Evolutionary conservation across 352 stramenopile genomes (phyloP), one percentile per base, ranked within the genome.

Genomic region (Phytophthora citricola): DNA sequence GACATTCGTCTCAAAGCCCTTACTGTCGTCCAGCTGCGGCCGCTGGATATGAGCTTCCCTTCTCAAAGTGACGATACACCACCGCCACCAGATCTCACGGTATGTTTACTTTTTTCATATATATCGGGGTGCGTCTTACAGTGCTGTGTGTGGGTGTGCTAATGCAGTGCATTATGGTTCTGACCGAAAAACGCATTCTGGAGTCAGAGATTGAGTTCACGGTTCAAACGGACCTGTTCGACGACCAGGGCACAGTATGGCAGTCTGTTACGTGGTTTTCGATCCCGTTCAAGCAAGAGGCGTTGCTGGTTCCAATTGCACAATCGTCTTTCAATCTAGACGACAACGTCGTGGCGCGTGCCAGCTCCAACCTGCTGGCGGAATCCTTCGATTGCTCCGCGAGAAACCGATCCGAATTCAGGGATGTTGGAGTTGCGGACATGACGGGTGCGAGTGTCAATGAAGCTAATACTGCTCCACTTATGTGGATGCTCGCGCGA

Each of bases 211-310:
- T 94, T 45, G 84, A 94, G 59, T 92, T 94, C 56, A 73, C 66
- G 7, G 75, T 92, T 20, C 86, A 92, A 52, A 94, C 86, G 12
- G 86, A 94, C 38, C 47, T 94, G 15, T 81, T 92, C 45, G 83
- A 92, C 57, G 71, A 91, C 26, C 62, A 88, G 54, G 83, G 83
- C 27, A 89, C 81, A 4, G 68, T 94, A 24, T 94, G 86, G 83
- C 86, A 94, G 72, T 94, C 83, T 1, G 78, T 87, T 12, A 83
- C 73, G 36, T 84, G 71, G 64, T 72, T 92, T 39, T 75, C 82
- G 2, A 63, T 92, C 26, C 86, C 84, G 11, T 92, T 90, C 56
- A 76, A 75, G 41, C 83, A 90, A 49, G 51, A 89, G 43, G 81
- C 71, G 52, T 55, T 90, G 47, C 51, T 89, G 9, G 79, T 81